These are phyloP conservation scores for Aureobasidium sp. DNA, from an alignment of 2,329 filamentous ascomycete genomes.

Conservation along the genomic window DNA sequence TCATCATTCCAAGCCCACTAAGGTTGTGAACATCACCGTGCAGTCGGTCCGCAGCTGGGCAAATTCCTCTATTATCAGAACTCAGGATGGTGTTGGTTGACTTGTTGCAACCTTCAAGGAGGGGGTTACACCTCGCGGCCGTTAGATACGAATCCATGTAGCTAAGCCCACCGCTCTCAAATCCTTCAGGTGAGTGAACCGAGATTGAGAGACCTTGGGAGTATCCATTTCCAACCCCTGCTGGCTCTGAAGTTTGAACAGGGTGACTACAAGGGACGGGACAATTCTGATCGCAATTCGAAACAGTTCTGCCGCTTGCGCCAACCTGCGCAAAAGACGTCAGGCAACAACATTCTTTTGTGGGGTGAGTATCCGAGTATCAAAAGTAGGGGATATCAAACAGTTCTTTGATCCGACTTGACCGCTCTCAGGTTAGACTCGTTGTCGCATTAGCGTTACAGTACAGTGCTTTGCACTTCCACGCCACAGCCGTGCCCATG, in stretches of 20 bases:
- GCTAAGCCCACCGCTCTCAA: not conserved
- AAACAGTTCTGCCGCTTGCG: not conserved
- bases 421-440: not conserved
- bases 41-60: not conserved
- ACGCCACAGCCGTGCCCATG: not conserved
- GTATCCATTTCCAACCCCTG: not conserved
- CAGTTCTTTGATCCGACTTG: not conserved
- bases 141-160: slow-evolving; percentile 5
- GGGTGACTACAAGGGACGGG: not conserved
- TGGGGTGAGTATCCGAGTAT: not conserved
- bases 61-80: not conserved
- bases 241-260: not conserved
- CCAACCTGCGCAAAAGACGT: not conserved
- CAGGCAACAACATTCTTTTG: not conserved
- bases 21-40: not conserved
- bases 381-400: not conserved
- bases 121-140: not conserved
- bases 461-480: slow-evolving; percentile 5
- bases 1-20: not conserved
- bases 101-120: not conserved
- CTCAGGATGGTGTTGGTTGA: not conserved
- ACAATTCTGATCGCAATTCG: not conserved
- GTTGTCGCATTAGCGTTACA: slow-evolving; percentile 10
- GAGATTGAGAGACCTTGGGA: not conserved
- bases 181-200: not conserved